Evolutionary conservation across 169 alveolate species (phyloP), one percentile per base, ranked within the genome.

Genomic region (Eimeria necatrix): DNA sequence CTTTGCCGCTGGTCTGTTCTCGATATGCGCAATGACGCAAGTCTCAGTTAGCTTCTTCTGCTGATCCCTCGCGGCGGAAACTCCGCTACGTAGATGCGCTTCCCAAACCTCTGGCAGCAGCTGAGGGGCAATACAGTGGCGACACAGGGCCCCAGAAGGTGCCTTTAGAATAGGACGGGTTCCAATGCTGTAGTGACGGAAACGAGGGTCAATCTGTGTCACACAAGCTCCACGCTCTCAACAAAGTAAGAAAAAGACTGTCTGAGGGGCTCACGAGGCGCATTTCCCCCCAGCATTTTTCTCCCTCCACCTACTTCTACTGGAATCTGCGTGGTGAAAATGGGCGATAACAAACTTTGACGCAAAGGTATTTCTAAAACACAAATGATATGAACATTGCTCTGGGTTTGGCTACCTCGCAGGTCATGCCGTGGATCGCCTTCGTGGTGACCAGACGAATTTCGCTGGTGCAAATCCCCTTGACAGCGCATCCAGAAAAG

Each of bases 21-120:
- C 95, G 24, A 91, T 91, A 24, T 73, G 78, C 48, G 86, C 95
- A 20, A 91, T 68, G 41, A 91, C 90, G 83, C 81, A 91, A 52
- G 70, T 81, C 90, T 91, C 95, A 4, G 84, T 83, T 18, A 91
- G 95, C 64, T 83, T 81, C 90, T 91, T 91, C 48, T 91, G 95
- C 83, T 91, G 91, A 59, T 91, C 95, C 26, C 95, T 60, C 51
- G 95, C 84, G 20, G 71, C 22, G 48, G 70, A 53, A n/a, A 68
- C 60, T 48, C 81, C 86, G 53, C 86, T 71, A n/a, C 81, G 80
- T 16, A 91, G 56, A 52, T 83, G 95, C 41, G 84, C 95, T 68
- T 91, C 95, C 95, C 95, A 91, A 51, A 91, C 81, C 16, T 91
- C 95, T 41, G 95, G 86, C 51, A 91, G 78, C 81, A 49, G 68